Percentiles rank a stretch among this genome's conserved stretches.
Evolutionary conservation across 2,329 filamentous ascomycete genomes (phyloP).

Genomic region (Penicillium sp.): DNA sequence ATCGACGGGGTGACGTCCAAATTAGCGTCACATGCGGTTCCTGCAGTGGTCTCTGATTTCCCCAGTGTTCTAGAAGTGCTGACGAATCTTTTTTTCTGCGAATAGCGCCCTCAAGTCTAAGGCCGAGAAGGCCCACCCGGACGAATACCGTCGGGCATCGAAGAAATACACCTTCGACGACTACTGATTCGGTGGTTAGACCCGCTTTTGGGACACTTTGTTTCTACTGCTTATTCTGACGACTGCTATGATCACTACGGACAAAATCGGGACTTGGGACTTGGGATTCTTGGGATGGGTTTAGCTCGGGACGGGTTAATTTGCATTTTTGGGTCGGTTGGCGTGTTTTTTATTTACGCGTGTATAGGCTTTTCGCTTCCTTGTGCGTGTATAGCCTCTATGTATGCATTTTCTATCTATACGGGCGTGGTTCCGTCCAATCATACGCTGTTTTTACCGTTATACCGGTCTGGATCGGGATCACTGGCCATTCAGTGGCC

Average conservation of each 20-base stretch:
- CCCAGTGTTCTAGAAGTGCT: constrained; percentile 22
- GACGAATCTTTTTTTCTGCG: constrained; percentile 14
- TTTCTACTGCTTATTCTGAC: constrained; percentile 20
- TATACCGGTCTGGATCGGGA: background rate
- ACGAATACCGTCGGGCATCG: constrained; percentile 45
- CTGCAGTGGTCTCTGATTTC: background rate
- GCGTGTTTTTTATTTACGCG: constrained; percentile 7
- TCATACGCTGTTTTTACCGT: constrained; percentile 15
- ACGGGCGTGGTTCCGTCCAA: constrained; percentile 1
- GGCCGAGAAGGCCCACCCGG: constrained; percentile 43
- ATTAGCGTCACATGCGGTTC: constrained; percentile 14
- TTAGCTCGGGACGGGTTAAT: constrained; percentile 8
- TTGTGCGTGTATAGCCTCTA: constrained; percentile 16
- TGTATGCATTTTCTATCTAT: background rate
- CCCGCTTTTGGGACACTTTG: background rate
- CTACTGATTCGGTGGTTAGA: constrained; percentile 20
- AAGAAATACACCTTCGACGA: constrained; percentile 44
- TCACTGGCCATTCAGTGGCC: background rate
- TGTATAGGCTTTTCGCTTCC: constrained; percentile 6
- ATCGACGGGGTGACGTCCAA: constrained; percentile 10
- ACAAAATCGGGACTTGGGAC: constrained; percentile 17
- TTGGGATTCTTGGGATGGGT: constrained; percentile 12
- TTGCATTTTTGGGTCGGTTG: constrained; percentile 13
- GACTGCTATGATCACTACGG: constrained; percentile 18
- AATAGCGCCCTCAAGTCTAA: constrained; percentile 41